Evolutionary conservation across 768 basidiomycete genomes (phyloP), one percentile per base, ranked within the genome.

Genomic region (Xerocomus brunneocitrinus): DNA sequence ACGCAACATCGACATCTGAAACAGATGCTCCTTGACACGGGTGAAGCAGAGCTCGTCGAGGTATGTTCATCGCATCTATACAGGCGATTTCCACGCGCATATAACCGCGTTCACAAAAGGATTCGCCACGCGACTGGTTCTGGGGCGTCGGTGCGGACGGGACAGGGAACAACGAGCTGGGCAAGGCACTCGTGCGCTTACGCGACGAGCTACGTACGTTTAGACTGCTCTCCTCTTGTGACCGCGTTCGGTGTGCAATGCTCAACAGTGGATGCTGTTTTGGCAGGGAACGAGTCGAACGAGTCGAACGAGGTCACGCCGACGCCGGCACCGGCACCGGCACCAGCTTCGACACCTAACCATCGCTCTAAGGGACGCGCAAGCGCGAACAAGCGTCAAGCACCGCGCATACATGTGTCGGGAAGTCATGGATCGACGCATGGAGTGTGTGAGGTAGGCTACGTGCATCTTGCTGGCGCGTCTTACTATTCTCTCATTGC

Each of bases 61-160:
- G 86, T 85, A 50, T 30, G 61, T 65, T 63, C 42, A 27, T 14
- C 4, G 1, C 27, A 6, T 16, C 7, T 13, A 5, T 19, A 13
- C 40, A n/a, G 8, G 5, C 24, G 19, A 19, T 32, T 47, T 46
- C 24, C 42, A 53, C 10, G 34, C 49, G 30, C 14, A 5, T 32
- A 25, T 24, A 28, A 27, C 9, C 28, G 14, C 22, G 12, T 27
- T 42, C 19, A 43, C 16, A n/a, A 48, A 58, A 87, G 85, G 82
- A 85, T 67, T 87, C 85, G 9, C 82, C 83, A 58, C 81, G 82
- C 58, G 88, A 89, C 64, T 75, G 84, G 49, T 88, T 88, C 67
- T 89, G 87, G 86, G 87, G 87, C 25, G 66, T 83, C 57, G 87
- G 87, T 5, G 74, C 79, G 25, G 83, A 89, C 63, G 72, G 80